These are phyloP conservation scores for Ophiostoma sp. DNA, from an alignment of 2,329 filamentous ascomycete species.

Conservation along the genomic window DNA sequence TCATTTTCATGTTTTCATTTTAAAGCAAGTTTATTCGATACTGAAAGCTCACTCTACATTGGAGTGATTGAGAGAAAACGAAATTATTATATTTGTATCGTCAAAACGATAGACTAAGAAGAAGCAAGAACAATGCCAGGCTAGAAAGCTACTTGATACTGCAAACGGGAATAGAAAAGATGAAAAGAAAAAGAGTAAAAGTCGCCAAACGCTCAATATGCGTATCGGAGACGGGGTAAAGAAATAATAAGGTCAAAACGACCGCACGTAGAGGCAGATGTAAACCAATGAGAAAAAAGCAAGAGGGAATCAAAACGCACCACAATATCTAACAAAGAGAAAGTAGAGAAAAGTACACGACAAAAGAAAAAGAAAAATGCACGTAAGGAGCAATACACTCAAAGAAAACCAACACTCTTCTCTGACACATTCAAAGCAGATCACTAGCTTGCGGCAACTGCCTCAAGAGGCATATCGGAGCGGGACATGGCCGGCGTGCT, in stretches of 20 bases:
- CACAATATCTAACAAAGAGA: neutral
- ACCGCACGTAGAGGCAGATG: neutral
- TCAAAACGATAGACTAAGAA: neutral
- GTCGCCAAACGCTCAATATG: neutral
- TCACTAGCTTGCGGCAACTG: conserved; percentile 1
- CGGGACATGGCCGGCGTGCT: conserved; percentile 29
- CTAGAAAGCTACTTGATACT: conserved; percentile 2
- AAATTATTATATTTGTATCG: conserved; percentile 5
- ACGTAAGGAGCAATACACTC: neutral
- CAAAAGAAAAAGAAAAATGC: neutral
- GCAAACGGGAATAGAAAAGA: neutral
- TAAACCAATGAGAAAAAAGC: neutral
- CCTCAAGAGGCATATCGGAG: conserved; percentile 19
- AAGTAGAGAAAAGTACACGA: conserved; percentile 53
- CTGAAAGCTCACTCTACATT: neutral
- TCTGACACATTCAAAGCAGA: neutral
- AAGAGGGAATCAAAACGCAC: conserved; percentile 14
- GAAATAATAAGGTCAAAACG: neutral
- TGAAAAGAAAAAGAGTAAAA: neutral
- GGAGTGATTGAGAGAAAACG: neutral
- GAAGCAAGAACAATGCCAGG: neutral
- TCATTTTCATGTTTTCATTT: neutral
- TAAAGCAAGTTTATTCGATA: neutral
- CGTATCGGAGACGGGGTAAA: neutral
- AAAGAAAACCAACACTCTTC: neutral